Conservation (phyloP, 75 land plant species). For the Sequoia sempervirens region DNA sequence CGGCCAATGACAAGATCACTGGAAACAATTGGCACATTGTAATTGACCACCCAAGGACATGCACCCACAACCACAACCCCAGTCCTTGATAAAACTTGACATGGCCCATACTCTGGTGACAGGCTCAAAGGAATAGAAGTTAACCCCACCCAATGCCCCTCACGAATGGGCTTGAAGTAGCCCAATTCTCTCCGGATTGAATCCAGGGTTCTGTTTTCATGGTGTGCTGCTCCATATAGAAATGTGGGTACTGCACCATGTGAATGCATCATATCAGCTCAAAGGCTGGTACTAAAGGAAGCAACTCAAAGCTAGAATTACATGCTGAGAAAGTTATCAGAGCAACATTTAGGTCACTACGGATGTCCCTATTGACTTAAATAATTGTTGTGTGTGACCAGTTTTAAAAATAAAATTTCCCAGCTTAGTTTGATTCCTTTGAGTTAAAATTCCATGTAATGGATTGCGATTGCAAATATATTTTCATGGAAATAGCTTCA, state of each 20-base stretch:
- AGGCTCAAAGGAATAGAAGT: slow-evolving; percentile 18
- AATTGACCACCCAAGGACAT: slow-evolving; percentile 85
- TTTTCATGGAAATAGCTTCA: too few relatives aligned
- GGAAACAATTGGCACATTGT: slow-evolving; percentile 74
- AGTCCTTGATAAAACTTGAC: slow-evolving; percentile 21
- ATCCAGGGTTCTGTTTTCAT: slow-evolving; percentile 47
- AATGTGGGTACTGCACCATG: slow-evolving; percentile 59
- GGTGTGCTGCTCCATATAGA: slow-evolving; percentile 85
- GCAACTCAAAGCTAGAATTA: background rate
- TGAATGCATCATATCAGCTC: background rate
- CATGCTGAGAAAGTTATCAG: background rate
- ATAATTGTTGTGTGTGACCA: too few relatives aligned
- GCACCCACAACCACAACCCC: slow-evolving; percentile 86
- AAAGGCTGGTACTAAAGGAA: background rate
- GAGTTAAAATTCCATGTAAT: background rate
- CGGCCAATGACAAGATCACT: slow-evolving; percentile 53
- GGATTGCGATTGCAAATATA: too few relatives aligned
- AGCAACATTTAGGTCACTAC: background rate
- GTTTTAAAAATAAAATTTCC: too few relatives aligned
- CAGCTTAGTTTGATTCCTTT: background rate
- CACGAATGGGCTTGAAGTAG: slow-evolving; percentile 63
- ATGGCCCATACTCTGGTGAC: slow-evolving; percentile 75
- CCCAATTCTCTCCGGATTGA: slow-evolving; percentile 73
- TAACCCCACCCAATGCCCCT: slow-evolving; percentile 65
- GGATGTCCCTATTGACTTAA: too few relatives aligned